Conservation (phyloP, 441 rosid species). For the Pelargonium australe region DNA sequence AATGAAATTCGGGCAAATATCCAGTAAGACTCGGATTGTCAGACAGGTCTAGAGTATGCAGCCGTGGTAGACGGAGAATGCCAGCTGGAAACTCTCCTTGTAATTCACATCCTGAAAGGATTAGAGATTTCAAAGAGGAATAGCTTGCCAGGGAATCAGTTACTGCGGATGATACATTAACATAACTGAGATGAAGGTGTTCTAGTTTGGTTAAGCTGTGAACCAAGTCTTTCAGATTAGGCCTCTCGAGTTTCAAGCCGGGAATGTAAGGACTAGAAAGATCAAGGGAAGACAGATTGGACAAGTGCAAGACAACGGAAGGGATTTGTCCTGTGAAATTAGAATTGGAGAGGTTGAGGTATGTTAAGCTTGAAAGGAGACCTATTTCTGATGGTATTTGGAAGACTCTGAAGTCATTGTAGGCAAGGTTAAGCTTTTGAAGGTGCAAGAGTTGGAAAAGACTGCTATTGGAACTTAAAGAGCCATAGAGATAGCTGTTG, state of each 20-base stretch:
- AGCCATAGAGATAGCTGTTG: background rate
- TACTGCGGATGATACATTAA: slow-evolving; percentile 13
- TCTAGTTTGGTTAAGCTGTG: slow-evolving; percentile 8
- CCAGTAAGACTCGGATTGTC: background rate
- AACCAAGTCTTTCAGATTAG: slow-evolving; percentile 4
- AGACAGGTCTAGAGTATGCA: slow-evolving; percentile 8
- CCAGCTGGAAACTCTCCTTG: slow-evolving; percentile 11
- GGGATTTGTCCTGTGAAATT: background rate
- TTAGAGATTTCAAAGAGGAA: slow-evolving; percentile 17
- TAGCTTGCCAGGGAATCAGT: slow-evolving; percentile 5
- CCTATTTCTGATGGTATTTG: background rate
- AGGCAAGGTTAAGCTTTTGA: background rate
- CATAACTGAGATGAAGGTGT: background rate
- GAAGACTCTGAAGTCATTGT: background rate
- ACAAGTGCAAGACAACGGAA: too few relatives aligned
- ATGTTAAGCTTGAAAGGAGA: background rate
- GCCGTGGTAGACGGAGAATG: slow-evolving; percentile 15
- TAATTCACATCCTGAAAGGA: background rate
- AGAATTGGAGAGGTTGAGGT: background rate
- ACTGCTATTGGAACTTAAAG: background rate
- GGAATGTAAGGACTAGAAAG: background rate
- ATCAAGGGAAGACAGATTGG: slow-evolving; percentile 11
- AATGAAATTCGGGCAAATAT: slow-evolving; percentile 5
- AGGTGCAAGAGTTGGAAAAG: background rate
- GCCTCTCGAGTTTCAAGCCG: background rate